A percentile compares a stretch with the other conserved stretches of the same genome.
These are phyloP conservation scores for Aureobasidium sp. DNA, from an alignment of 2,329 filamentous ascomycete species.

Conservation along the genomic window DNA sequence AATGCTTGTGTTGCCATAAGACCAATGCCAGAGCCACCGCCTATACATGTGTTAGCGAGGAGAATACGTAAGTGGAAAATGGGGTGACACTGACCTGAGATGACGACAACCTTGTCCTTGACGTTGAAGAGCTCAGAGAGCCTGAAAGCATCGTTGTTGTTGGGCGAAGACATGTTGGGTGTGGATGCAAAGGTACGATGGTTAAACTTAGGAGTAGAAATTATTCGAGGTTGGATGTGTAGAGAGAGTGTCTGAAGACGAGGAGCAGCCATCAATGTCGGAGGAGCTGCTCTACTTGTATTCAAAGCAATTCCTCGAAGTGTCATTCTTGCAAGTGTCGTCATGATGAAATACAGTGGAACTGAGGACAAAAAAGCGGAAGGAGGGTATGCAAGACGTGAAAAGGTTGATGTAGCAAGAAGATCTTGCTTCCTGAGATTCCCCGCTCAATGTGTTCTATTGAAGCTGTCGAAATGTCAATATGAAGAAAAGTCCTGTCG, in stretches of 20 bases:
- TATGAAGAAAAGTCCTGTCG: not conserved
- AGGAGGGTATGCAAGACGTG: not conserved
- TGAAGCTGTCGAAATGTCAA: not conserved
- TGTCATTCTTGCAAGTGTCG: constrained; percentile 1
- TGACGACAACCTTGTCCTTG: constrained; percentile 35
- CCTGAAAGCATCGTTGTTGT: constrained; percentile 33
- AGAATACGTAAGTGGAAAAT: not conserved
- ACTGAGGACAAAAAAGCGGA: not conserved
- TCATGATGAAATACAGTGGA: not conserved
- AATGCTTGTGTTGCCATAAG: constrained; percentile 39
- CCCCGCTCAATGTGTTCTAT: not conserved
- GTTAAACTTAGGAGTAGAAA: not conserved
- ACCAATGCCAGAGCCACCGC: constrained; percentile 41
- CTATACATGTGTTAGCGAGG: not conserved
- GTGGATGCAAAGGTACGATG: constrained; percentile 10
- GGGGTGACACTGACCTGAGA: constrained; percentile 30
- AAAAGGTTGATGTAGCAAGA: not conserved
- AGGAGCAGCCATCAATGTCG: not conserved
- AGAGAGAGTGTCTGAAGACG: constrained; percentile 8
- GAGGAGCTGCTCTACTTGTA: constrained; percentile 8
- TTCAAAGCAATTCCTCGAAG: not conserved
- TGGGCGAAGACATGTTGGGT: constrained; percentile 17
- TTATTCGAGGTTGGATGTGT: constrained; percentile 5
- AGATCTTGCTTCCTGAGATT: not conserved
- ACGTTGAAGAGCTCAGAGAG: constrained; percentile 32